Evolutionary conservation across 495 filamentous ascomycete genomes (phyloP), one percentile per base, ranked within the genome.

Genomic region (Lophium mytilinum): DNA sequence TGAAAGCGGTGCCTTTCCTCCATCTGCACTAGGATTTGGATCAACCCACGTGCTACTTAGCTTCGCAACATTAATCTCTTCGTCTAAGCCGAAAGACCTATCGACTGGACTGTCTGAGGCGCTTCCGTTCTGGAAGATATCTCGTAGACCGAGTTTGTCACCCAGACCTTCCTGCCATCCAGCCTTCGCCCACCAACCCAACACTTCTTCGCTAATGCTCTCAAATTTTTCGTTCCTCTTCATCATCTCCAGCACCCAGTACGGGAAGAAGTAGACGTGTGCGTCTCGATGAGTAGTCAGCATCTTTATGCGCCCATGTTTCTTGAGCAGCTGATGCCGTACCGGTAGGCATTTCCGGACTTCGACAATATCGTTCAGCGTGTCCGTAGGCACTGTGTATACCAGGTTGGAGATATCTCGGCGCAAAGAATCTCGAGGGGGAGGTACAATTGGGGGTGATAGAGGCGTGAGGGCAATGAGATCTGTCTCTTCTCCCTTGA

Each of bases 101-200:
- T 50, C 62, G 8, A 74, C 70, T 5, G 69, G 74, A 37, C 73
- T 76, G 11, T 73, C 72, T 12, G 71, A 57, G 52, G 66, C 74
- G 12, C 66, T 69, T 36, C 56, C 7, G 52, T 50, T 43, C 40
- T 75, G 69, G 50, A 95, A 76, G 37, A 93, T 79, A 39, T 86
- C 75, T 40, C 76, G 71, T 33, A 97, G 70, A 2, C 82, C 79
- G 8, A 97, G 77, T 70, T 95, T 96, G 15, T 83, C 78, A 1
- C 77, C 81, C 0, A 96, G 73, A 0, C 89, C 86, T 19, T 80
- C 74, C 70, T 96, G 91, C 93, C 93, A 99, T 36, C 79, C 82
- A 0, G 90, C 79, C 68, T 97, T 97, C 11, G 90, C 89, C 91
- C 90, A 95, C 85, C 86, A 95, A 11, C 91, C 92, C 15, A 99